These are phyloP conservation scores for Epithemia pelagica DNA, from an alignment of 108 stramenopile genomes.

Conservation along the genomic window DNA sequence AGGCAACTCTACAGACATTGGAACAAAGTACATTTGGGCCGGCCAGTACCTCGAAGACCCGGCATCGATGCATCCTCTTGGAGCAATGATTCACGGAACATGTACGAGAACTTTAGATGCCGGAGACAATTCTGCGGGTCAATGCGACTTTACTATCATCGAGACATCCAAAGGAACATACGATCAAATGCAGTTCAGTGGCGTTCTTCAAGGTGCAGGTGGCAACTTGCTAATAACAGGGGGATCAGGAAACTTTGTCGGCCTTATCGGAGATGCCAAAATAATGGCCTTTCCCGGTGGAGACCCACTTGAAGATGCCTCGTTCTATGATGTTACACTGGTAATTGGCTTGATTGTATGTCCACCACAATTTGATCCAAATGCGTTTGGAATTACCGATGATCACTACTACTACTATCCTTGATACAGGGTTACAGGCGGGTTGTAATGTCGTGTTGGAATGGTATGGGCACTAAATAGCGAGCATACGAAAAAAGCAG, in stretches of 20 bases:
- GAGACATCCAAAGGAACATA: neutral
- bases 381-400: neutral
- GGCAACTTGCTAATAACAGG: neutral
- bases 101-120: neutral
- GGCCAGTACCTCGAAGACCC: neutral
- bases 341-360: neutral
- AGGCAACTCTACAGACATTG: neutral
- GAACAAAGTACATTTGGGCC: neutral
- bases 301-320: neutral
- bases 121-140: neutral
- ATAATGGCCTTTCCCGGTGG: neutral
- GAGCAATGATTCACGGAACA: neutral
- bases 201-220: neutral
- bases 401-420: neutral
- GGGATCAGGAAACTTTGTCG: neutral
- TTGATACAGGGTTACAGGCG: too few species aligned
- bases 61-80: neutral
- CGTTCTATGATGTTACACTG: neutral
- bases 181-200: neutral
- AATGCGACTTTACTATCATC: neutral
- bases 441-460: too few species aligned
- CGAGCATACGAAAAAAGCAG: too few species aligned
- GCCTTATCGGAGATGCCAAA: neutral
- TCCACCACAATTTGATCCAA: neutral
- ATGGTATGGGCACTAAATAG: too few species aligned